Evolutionary conservation across 1,284 basidiomycete genomes (phyloP).

Genomic region (Melampsora abietis-canadensis): DNA sequence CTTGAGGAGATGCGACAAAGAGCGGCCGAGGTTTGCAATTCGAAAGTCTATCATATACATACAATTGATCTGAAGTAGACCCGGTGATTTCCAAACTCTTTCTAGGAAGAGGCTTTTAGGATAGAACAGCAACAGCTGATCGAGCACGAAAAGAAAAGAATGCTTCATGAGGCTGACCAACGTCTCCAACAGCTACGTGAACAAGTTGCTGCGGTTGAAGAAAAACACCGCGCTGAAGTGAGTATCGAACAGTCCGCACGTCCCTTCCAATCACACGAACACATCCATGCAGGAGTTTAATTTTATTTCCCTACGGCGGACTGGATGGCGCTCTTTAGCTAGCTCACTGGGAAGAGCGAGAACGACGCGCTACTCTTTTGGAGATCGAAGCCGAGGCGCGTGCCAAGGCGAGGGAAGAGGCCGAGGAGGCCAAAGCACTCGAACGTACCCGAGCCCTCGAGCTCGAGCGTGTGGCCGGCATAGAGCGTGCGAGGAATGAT

Average conservation of each 20-base stretch:
- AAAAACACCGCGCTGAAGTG: constrained; percentile 23
- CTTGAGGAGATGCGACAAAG: constrained; percentile 19
- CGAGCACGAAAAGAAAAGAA: constrained; percentile 30
- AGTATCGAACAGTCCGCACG: background rate
- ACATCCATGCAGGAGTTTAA: background rate
- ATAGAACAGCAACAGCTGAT: constrained; percentile 34
- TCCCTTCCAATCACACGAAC: background rate
- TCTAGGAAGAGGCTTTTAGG: constrained; percentile 24
- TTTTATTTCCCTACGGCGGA: background rate
- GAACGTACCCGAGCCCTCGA: constrained; percentile 24
- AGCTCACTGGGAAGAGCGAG: constrained; percentile 29
- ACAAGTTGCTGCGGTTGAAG: constrained; percentile 14
- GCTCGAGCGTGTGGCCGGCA: constrained; percentile 12
- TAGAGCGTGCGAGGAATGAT: constrained; percentile 27
- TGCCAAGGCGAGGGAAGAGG: constrained; percentile 30
- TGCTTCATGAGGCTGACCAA: constrained; percentile 26
- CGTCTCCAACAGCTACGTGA: constrained; percentile 26
- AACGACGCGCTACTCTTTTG: constrained; percentile 21
- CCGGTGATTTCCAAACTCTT: background rate
- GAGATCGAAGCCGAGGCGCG: constrained; percentile 33
- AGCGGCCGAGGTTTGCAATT: constrained; percentile 20
- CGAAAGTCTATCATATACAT: background rate
- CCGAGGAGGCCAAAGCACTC: constrained; percentile 28
- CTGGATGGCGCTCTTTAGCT: background rate
- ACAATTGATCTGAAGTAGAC: background rate